These are phyloP conservation scores for Oidiodendron maius DNA, from an alignment of 495 filamentous ascomycete species.

Conservation along the genomic window DNA sequence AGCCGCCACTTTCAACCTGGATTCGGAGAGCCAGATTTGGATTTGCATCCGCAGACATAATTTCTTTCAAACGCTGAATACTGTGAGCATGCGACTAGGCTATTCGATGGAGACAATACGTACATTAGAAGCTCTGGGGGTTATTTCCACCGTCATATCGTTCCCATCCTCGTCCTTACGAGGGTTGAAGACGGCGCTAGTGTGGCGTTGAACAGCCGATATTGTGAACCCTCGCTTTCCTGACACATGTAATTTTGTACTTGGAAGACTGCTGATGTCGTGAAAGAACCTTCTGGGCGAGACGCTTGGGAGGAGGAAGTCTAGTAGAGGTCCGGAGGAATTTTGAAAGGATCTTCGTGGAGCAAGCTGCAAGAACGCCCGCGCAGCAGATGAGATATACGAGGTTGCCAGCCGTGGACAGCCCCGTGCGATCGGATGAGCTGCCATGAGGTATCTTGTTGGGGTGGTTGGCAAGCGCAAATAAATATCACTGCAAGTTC, in stretches of 20 bases:
- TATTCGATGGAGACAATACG: conserved; percentile 21
- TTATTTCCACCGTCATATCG: conserved; percentile 73
- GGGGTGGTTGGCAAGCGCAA: no score
- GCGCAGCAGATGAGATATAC: conserved; percentile 10
- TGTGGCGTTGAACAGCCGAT: conserved; percentile 5
- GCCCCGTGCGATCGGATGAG: conserved; percentile 10
- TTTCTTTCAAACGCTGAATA: conserved; percentile 56
- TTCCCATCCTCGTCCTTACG: conserved; percentile 73
- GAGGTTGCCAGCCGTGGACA: conserved; percentile 12
- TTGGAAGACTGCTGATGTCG: no score
- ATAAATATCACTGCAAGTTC: no score
- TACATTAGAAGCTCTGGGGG: conserved; percentile 74
- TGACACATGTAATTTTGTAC: no score
- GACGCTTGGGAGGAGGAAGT: conserved; percentile 19
- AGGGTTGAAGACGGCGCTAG: conserved; percentile 46
- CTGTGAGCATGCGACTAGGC: not conserved
- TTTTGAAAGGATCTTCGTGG: conserved; percentile 12
- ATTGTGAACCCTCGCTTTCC: conserved; percentile 13
- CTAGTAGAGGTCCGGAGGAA: conserved; percentile 14
- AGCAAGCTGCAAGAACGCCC: conserved; percentile 16
- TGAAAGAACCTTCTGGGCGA: no score
- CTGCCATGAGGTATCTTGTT: conserved; percentile 20
- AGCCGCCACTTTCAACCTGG: conserved; percentile 85
- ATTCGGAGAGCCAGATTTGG: conserved; percentile 81
- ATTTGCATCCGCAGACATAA: conserved; percentile 68